These are phyloP conservation scores for Volvariella volvacea DNA, from an alignment of 1,284 basidiomycete genomes.

Conservation along the genomic window DNA sequence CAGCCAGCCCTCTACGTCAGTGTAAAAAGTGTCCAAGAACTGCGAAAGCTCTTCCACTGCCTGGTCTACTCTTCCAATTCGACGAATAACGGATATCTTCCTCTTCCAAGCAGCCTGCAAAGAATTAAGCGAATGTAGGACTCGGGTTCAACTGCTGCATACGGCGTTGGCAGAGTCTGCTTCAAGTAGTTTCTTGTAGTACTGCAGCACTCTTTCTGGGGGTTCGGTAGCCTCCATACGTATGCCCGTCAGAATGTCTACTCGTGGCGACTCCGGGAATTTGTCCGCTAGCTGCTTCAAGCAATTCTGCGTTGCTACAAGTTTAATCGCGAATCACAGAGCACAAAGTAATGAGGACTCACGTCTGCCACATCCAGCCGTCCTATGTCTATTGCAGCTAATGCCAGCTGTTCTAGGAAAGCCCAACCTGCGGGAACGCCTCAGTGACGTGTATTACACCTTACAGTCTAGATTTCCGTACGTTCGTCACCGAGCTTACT, in stretches of 20 bases:
- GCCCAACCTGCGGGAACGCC: conserved; percentile 59
- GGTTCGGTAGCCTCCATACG: conserved; percentile 73
- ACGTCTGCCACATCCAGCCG: conserved; percentile 80
- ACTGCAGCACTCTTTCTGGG: conserved; percentile 55
- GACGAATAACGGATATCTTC: conserved; percentile 65
- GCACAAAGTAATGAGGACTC: conserved; percentile 28
- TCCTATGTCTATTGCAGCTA: conserved; percentile 84
- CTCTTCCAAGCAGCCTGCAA: conserved; percentile 78
- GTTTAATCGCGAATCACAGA: conserved; percentile 10
- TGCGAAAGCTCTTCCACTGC: conserved; percentile 72
- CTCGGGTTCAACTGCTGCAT: conserved; percentile 20
- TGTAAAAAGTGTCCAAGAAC: conserved; percentile 91
- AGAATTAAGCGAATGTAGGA: conserved; percentile 1
- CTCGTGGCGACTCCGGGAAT: conserved; percentile 81
- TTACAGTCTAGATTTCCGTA: conserved; percentile 15
- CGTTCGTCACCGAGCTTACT: conserved; percentile 57
- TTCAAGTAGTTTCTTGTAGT: conserved; percentile 64
- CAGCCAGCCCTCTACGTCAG: conserved; percentile 89
- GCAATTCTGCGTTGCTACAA: conserved; percentile 36
- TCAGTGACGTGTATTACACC: conserved; percentile 9
- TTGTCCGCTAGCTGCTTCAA: conserved; percentile 59
- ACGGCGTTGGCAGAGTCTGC: conserved; percentile 76
- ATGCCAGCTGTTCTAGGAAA: conserved; percentile 81
- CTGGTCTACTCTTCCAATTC: conserved; percentile 53
- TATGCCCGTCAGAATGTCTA: conserved; percentile 81